Evolutionary conservation across 768 basidiomycete genomes (phyloP).

Genomic region (Suillus fuscotomentosus): DNA sequence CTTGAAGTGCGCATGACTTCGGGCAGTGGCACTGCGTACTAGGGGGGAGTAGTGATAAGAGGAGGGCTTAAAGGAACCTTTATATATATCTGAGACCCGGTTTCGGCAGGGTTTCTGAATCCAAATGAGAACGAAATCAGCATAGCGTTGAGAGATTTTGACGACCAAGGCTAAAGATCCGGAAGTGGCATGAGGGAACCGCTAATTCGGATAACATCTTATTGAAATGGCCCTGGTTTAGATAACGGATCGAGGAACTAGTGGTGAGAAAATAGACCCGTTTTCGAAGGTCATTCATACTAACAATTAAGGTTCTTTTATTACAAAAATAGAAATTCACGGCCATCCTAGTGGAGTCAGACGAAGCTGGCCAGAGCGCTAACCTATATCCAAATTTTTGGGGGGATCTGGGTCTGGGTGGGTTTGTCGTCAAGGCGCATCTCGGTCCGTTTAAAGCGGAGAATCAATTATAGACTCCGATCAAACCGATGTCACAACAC

Average conservation of each 20-base stretch:
- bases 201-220: conserved; percentile 23
- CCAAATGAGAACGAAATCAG: conserved; percentile 15
- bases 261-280: conserved; percentile 18
- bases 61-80: conserved; percentile 19
- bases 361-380: conserved; percentile 14
- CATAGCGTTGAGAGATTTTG: conserved; percentile 6
- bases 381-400: background rate
- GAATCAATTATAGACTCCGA: background rate
- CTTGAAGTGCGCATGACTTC: conserved; percentile 23
- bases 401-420: background rate
- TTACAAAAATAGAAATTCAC: conserved; percentile 46
- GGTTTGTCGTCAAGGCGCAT: background rate
- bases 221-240: conserved; percentile 32
- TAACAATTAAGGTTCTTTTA: conserved; percentile 19
- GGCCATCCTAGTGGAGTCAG: conserved; percentile 47
- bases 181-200: conserved; percentile 31
- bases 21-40: background rate
- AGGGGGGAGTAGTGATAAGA: conserved; percentile 7
- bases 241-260: conserved; percentile 27
- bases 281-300: conserved; percentile 13
- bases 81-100: conserved; percentile 37
- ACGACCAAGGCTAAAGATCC: conserved; percentile 47
- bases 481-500: background rate
- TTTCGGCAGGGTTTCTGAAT: conserved; percentile 27
- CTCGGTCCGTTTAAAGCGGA: background rate